These are phyloP conservation scores for Hypomyces rosellus DNA, from an alignment of 2,329 filamentous ascomycete genomes.

Conservation along the genomic window DNA sequence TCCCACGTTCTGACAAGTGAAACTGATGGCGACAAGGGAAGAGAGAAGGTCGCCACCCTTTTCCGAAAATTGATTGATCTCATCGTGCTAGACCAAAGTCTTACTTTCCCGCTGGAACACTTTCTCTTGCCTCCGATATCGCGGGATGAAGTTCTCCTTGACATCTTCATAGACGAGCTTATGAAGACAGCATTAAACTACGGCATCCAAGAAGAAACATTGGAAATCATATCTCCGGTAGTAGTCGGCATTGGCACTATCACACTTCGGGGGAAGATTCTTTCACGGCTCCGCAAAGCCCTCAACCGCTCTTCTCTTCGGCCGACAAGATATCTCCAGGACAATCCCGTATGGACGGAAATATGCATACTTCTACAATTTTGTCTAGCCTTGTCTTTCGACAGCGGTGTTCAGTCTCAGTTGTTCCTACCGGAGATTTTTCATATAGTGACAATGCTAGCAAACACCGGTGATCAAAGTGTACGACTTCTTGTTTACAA, in stretches of 20 bases:
- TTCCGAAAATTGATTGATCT: slow-evolving; percentile 63
- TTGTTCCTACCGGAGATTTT: slow-evolving; percentile 64
- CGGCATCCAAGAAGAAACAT: slow-evolving; percentile 51
- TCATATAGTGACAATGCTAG: slow-evolving; percentile 64
- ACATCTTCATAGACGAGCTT: slow-evolving; percentile 62
- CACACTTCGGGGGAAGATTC: slow-evolving; percentile 58
- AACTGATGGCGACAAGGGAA: slow-evolving; percentile 57
- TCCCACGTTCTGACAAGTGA: slow-evolving; percentile 54
- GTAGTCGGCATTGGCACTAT: slow-evolving; percentile 58
- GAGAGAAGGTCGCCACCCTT: slow-evolving; percentile 57
- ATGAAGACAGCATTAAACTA: slow-evolving; percentile 55
- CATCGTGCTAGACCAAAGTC: slow-evolving; percentile 52
- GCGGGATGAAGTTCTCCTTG: slow-evolving; percentile 57
- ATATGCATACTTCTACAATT: slow-evolving; percentile 62
- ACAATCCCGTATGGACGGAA: slow-evolving; percentile 64
- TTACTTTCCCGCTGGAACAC: slow-evolving; percentile 57
- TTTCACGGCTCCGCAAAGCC: slow-evolving; percentile 59
- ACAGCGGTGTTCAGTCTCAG: slow-evolving; percentile 61
- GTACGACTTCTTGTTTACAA: slow-evolving; percentile 55
- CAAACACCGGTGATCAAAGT: slow-evolving; percentile 55
- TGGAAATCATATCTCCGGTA: slow-evolving; percentile 56
- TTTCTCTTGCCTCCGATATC: slow-evolving; percentile 59
- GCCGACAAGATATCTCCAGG: slow-evolving; percentile 58
- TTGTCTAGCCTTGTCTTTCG: slow-evolving; percentile 60
- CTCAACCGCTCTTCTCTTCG: slow-evolving; percentile 61